Evolutionary conservation across 148 eudicot genomes (phyloP).

Genomic region (Oxyria digyna): DNA sequence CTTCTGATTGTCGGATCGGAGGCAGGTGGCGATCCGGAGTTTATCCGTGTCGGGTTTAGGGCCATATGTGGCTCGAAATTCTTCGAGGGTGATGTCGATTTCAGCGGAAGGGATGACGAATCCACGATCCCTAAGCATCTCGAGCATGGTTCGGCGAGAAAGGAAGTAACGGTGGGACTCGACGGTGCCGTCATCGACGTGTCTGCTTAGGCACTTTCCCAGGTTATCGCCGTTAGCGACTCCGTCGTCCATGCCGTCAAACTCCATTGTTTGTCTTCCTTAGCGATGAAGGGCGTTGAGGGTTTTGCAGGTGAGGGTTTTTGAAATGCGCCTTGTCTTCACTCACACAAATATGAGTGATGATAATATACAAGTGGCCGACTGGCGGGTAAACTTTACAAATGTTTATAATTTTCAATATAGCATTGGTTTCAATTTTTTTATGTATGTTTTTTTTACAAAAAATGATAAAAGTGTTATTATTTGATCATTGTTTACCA

Average conservation of each 20-base stretch:
- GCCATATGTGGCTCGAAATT: slow-evolving; percentile 42
- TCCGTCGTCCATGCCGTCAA: slow-evolving; percentile 17
- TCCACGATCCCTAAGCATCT: slow-evolving; percentile 80
- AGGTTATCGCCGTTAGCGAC: slow-evolving; percentile 14
- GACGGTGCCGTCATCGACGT: slow-evolving; percentile 43
- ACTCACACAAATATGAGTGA: background rate
- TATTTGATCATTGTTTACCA: no score
- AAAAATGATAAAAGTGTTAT: no score
- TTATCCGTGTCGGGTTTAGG: slow-evolving; percentile 51
- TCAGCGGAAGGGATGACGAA: slow-evolving; percentile 49
- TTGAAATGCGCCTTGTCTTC: no score
- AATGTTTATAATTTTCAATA: no score
- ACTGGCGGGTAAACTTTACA: background rate
- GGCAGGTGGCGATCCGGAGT: slow-evolving; percentile 47
- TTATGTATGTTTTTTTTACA: no score
- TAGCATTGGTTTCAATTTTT: no score
- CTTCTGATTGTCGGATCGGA: slow-evolving; percentile 34
- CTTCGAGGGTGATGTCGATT: slow-evolving; percentile 33
- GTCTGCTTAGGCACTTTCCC: slow-evolving; percentile 34
- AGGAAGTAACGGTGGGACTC: slow-evolving; percentile 77
- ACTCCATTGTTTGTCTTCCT: slow-evolving; percentile 12
- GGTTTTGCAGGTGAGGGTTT: background rate
- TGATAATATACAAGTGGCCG: background rate
- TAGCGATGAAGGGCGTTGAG: background rate
- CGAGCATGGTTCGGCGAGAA: slow-evolving; percentile 54